Evolutionary conservation across 306 rosid species (phyloP).

Genomic region (Cyamopsis tetragonoloba): DNA sequence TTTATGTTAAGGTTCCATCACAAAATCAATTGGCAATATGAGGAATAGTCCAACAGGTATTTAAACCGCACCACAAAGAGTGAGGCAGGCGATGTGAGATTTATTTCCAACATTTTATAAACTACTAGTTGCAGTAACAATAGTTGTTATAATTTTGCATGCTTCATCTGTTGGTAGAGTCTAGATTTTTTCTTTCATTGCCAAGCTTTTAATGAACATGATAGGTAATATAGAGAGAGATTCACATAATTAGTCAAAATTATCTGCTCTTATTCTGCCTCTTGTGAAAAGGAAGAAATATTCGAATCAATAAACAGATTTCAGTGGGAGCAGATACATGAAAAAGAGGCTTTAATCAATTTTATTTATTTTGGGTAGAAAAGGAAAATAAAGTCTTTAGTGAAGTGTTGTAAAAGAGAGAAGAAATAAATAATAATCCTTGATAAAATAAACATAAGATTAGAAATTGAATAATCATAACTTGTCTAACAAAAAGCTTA

Average conservation of each 20-base stretch:
- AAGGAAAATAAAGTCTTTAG: too few species aligned
- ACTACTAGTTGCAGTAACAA: background rate
- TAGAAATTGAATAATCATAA: slow-evolving; percentile 37
- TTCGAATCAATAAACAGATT: slow-evolving; percentile 28
- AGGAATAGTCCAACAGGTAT: too few species aligned
- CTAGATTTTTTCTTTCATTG: background rate
- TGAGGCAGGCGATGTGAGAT: too few species aligned
- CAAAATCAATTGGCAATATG: too few species aligned
- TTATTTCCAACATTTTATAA: too few species aligned
- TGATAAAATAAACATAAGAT: slow-evolving; percentile 18
- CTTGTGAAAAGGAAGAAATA: slow-evolving; percentile 24
- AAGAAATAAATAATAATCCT: slow-evolving; percentile 7
- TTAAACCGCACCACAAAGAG: too few species aligned
- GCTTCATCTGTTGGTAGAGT: slow-evolving; percentile 20
- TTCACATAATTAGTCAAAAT: slow-evolving; percentile 33
- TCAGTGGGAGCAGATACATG: slow-evolving; percentile 41
- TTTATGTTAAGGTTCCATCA: too few species aligned
- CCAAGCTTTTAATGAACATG: slow-evolving; percentile 29
- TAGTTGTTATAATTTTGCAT: slow-evolving; percentile 1
- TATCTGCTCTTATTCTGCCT: slow-evolving; percentile 28
- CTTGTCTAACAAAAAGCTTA: slow-evolving; percentile 35
- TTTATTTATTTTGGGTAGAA: too few species aligned
- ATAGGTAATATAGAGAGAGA: background rate
- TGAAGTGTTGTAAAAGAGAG: slow-evolving; percentile 21
- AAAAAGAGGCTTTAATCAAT: slow-evolving; percentile 31